These are phyloP conservation scores for Colletotrichum siamense DNA, from an alignment of 2,329 filamentous ascomycete genomes.

Conservation along the genomic window DNA sequence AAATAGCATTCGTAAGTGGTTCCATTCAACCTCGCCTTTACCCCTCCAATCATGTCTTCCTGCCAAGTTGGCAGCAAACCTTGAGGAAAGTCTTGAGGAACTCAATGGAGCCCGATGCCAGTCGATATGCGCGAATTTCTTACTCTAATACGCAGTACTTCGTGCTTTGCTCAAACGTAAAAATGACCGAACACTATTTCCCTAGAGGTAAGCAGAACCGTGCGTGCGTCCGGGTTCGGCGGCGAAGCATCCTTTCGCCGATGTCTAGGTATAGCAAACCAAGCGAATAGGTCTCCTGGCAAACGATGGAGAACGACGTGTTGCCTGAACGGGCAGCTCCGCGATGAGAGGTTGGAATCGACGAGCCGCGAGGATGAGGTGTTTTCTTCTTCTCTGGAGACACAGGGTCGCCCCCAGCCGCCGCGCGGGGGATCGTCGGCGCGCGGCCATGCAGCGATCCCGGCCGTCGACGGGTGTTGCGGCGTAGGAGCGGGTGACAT, in stretches of 20 bases:
- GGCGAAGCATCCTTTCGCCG: background rate
- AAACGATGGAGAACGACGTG: background rate
- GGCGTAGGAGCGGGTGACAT: constrained; percentile 8
- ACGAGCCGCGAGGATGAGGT: background rate
- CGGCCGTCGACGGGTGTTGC: background rate
- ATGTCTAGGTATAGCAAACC: background rate
- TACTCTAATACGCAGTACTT: no score
- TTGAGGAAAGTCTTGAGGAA: background rate
- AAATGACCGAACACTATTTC: background rate
- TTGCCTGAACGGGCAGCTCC: background rate
- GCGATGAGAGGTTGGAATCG: background rate
- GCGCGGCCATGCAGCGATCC: background rate
- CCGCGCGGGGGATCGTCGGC: background rate
- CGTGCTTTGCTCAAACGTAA: background rate
- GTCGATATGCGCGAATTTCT: background rate
- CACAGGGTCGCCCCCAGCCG: background rate
- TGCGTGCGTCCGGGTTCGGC: background rate
- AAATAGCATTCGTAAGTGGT: background rate
- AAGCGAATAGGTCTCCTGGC: no score
- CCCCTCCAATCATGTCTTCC: background rate
- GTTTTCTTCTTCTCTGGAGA: background rate
- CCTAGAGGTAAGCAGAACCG: background rate
- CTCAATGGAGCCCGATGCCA: background rate
- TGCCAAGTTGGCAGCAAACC: background rate
- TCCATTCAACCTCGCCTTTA: background rate